Conservation (phyloP, 768 basidiomycete genomes). For the Albatrellus ellisii region DNA sequence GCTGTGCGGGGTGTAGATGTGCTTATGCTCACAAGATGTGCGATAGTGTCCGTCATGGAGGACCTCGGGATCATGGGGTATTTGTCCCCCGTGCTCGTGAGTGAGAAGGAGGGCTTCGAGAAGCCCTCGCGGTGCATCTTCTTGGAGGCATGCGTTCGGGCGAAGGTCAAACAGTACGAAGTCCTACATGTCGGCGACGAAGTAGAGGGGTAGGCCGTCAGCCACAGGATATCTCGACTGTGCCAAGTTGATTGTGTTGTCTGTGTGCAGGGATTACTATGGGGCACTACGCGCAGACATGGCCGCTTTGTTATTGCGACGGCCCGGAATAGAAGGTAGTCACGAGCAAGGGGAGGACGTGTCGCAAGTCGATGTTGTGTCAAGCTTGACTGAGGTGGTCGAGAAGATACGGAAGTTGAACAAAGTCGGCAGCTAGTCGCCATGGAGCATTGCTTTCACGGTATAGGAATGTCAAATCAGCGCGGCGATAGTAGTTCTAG, state of each 20-base stretch:
- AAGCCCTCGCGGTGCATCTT: slow-evolving; percentile 59
- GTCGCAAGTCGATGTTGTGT: slow-evolving; percentile 24
- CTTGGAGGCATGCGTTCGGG: slow-evolving; percentile 25
- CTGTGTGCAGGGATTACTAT: slow-evolving; percentile 41
- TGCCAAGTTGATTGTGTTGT: neutral
- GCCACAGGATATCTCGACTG: neutral
- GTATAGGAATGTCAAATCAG: too few species aligned
- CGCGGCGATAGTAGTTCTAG: too few species aligned
- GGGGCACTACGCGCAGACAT: slow-evolving; percentile 46
- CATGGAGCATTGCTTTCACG: too few species aligned
- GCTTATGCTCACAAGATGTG: neutral
- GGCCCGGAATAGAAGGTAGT: slow-evolving; percentile 32
- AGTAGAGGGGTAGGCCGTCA: slow-evolving; percentile 33
- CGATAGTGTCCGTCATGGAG: slow-evolving; percentile 31
- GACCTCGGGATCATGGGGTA: slow-evolving; percentile 42
- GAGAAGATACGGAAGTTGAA: slow-evolving; percentile 22
- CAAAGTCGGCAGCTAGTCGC: too few species aligned
- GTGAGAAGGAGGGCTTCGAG: slow-evolving; percentile 55
- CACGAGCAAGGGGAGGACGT: slow-evolving; percentile 32
- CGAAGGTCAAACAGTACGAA: slow-evolving; percentile 23
- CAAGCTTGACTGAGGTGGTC: slow-evolving; percentile 23
- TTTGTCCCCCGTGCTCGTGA: slow-evolving; percentile 47
- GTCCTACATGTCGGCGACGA: slow-evolving; percentile 72
- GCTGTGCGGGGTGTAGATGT: neutral
- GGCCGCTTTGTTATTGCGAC: slow-evolving; percentile 41